Evolutionary conservation across 768 basidiomycete genomes (phyloP).

Genomic region (Asterophora lycoperdoides): DNA sequence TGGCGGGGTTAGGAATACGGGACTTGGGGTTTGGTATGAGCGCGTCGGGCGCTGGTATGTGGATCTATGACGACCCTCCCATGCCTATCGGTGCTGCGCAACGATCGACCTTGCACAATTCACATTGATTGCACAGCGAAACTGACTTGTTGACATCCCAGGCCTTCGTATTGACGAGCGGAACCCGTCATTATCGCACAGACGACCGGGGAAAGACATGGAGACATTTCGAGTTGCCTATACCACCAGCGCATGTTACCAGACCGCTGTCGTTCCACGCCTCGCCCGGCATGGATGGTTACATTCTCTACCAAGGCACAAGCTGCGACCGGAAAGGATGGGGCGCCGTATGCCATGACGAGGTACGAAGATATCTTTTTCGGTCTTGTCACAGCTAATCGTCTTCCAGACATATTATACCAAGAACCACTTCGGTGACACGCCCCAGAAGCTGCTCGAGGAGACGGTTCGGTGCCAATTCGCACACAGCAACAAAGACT

Average conservation of each 20-base stretch:
- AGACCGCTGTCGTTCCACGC: constrained; percentile 87
- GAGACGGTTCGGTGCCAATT: constrained; percentile 83
- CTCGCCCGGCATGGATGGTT: constrained; percentile 62
- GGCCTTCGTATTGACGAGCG: constrained; percentile 83
- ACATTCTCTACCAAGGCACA: constrained; percentile 78
- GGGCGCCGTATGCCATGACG: constrained; percentile 63
- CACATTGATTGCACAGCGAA: not conserved
- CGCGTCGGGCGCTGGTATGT: no score
- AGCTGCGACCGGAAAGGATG: constrained; percentile 53
- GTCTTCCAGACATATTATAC: constrained; percentile 79
- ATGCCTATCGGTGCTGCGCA: no score
- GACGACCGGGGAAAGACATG: constrained; percentile 85
- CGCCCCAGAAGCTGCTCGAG: constrained; percentile 52
- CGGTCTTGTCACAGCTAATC: constrained; percentile 6
- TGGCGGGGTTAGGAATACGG: no score
- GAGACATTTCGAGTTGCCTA: constrained; percentile 71
- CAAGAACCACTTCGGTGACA: constrained; percentile 69
- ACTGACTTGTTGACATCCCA: constrained; percentile 23
- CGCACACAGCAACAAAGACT: constrained; percentile 81
- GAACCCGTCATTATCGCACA: constrained; percentile 81
- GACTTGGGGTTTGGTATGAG: no score
- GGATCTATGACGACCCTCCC: no score
- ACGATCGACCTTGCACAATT: no score
- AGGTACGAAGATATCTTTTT: constrained; percentile 41
- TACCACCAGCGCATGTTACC: constrained; percentile 51